Evolutionary conservation across 2,329 filamentous ascomycete species (phyloP).

Genomic region (Colletotrichum chlorophyti): DNA sequence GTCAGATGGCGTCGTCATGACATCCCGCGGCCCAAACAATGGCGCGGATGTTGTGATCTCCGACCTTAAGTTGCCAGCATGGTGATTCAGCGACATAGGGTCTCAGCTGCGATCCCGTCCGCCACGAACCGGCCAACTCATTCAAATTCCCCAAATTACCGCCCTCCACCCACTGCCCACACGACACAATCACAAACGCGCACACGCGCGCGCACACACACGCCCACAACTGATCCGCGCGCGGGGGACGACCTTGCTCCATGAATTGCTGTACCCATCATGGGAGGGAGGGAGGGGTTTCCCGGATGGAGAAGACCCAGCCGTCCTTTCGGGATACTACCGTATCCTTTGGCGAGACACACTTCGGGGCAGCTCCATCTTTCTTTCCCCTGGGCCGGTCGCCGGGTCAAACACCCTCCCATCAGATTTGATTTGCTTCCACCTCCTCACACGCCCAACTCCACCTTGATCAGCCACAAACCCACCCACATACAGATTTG

Average conservation of each 20-base stretch:
- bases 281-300: conserved; percentile 17
- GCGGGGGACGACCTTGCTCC: conserved; percentile 20
- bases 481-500: no score
- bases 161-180: neutral
- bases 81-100: conserved; percentile 5
- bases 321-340: conserved; percentile 20
- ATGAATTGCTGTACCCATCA: conserved; percentile 14
- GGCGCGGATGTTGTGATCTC: neutral
- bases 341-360: conserved; percentile 4
- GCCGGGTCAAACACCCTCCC: no score
- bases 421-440: no score
- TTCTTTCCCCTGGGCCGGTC: neutral
- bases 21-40: neutral
- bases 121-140: conserved; percentile 12
- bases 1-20: neutral
- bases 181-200: neutral
- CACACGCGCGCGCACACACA: neutral
- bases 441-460: no score
- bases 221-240: conserved; percentile 11
- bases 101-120: neutral
- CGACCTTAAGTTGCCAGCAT: conserved; percentile 2
- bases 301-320: conserved; percentile 9
- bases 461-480: no score
- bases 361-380: neutral
- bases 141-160: neutral